Evolutionary conservation across 2,329 filamentous ascomycete genomes (phyloP), one percentile per base, ranked within the genome.

Genomic region (Aspergillus oerlinghausenensis): DNA sequence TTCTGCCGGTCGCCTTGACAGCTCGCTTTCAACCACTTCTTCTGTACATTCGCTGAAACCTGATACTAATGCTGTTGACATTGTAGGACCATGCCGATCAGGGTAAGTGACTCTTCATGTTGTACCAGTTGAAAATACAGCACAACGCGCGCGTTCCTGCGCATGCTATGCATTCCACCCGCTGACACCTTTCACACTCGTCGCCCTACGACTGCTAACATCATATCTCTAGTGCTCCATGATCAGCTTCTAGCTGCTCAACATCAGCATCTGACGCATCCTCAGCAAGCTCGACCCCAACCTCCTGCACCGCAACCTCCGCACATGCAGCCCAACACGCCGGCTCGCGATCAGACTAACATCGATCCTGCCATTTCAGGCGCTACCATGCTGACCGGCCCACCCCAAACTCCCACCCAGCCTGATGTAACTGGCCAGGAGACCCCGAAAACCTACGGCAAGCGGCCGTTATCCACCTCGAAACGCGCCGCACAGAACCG

Each of bases 401-500:
- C 68, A 5, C 65, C 70, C 1, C 69, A 73, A 50, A 68, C 71
- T 5, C 67, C 72, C 38, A 62, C 68, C 28, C 65, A 69, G 47
- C 62, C 67, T 25, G 58, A 68, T 43, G 19, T 69, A 55, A 38
- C 66, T 4, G 65, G 61, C 17, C 67, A 70, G 58, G 78, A 89
- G 61, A 84, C 86, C 61, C 82, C 87, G 52, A 93, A 94, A 75
- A 87, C 87, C 11, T 78, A 78, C 58, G 80, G 80, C 54, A 96
- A 96, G 75, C 84, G 94, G 54, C 93, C 97, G 76, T 79, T 99
- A 59, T 97, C 92, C 26, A 94, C 92, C 48, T 96, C 92, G 40
- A 99, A 97, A 79, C 88, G 94, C 64, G 94, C 94, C 28, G 94
- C 94, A 9, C 94, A 99, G 73, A 99, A 99, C 71, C 83, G 94